Base-by-base conservation (phyloP, 768 basidiomycete species). In the Boletus edulis region DNA sequence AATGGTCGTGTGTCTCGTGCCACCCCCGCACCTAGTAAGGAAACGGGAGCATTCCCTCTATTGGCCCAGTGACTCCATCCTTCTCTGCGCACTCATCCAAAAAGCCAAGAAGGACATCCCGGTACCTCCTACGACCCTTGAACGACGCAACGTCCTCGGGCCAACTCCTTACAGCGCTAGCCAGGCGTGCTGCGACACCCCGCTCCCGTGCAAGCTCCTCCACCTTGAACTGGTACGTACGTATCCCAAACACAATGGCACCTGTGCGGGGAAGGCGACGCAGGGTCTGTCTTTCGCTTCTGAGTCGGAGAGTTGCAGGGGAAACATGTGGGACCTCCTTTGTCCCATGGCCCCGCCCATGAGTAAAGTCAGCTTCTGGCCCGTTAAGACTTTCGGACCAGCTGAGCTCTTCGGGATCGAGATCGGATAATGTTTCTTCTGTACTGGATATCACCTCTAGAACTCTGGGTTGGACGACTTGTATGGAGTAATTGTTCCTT, bases 241-340 rank as follows among this genome's bases (percentile, higher is more conserved):
- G 77, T 62, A 90, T 86, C 38, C 84, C 86, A 67, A 91, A 91
- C 27, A 85, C 73, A 34, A 91, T 75, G 7, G 81, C 85, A 4
- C 89, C 87, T 24, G 81, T 83, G 8, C 75, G 72, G 2, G 83
- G 79, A 41, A 91, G 76, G 18, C 89, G 75, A 35, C 87, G 76
- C 49, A 90, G 71, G 12, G 83, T 86, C 72, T 90, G 87, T n/a
- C 88, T 74, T 63, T 89, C 89, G 22, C 77, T 77, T 45, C 89
- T 75, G 51, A 89, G 71, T 7, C 79, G 78, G 38, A 90, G 68
- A 22, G 75, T 74, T 15, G 77, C 74, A 29, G 79, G 72, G 9
- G 67, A 71, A 29, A 73, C 18, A 48, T 46, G 38, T 0, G 56
- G 20, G 27, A 51, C n/a, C 7, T 56, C 56, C 22, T 8, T 37